Conservation (phyloP, 108 stramenopile genomes). For the Nannochloropsis salina region DNA sequence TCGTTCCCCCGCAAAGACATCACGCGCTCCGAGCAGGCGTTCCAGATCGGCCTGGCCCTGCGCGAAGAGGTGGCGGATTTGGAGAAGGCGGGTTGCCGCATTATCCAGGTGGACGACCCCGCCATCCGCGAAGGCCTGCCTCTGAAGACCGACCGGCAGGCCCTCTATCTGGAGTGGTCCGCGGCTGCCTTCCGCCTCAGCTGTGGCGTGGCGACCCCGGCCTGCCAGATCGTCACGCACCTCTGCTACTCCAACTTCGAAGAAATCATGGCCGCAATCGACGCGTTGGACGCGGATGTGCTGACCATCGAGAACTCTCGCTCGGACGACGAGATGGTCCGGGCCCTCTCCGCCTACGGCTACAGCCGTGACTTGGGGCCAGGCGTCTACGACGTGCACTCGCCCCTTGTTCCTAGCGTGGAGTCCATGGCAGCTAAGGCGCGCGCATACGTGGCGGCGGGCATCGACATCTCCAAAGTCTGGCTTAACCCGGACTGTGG, state of each 20-base stretch:
- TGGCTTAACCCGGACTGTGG: constrained; percentile 70
- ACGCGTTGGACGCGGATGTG: constrained; percentile 63
- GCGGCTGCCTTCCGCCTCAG: constrained; percentile 64
- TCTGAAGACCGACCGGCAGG: constrained; percentile 45
- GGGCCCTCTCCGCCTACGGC: constrained; percentile 51
- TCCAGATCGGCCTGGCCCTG: constrained; percentile 60
- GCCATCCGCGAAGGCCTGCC: constrained; percentile 68
- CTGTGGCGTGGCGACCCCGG: constrained; percentile 55
- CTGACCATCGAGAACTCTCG: constrained; percentile 70
- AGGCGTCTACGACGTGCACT: constrained; percentile 67
- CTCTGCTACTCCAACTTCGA: constrained; percentile 74
- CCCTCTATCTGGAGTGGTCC: constrained; percentile 59
- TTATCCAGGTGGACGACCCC: constrained; percentile 69
- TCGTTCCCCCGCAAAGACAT: constrained; percentile 66
- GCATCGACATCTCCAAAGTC: constrained; percentile 32
- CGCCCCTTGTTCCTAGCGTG: constrained; percentile 61
- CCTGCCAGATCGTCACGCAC: constrained; percentile 69
- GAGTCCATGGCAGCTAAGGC: constrained; percentile 51
- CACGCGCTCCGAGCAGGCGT: constrained; percentile 61
- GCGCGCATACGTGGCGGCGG: not conserved
- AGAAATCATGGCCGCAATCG: constrained; percentile 67
- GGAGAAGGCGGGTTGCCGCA: constrained; percentile 59
- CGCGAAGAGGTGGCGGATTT: constrained; percentile 63
- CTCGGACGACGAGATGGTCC: constrained; percentile 58
- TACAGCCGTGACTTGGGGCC: constrained; percentile 65